Conservation (phyloP, 768 basidiomycete species). For the Phaffia tasmanica region DNA sequence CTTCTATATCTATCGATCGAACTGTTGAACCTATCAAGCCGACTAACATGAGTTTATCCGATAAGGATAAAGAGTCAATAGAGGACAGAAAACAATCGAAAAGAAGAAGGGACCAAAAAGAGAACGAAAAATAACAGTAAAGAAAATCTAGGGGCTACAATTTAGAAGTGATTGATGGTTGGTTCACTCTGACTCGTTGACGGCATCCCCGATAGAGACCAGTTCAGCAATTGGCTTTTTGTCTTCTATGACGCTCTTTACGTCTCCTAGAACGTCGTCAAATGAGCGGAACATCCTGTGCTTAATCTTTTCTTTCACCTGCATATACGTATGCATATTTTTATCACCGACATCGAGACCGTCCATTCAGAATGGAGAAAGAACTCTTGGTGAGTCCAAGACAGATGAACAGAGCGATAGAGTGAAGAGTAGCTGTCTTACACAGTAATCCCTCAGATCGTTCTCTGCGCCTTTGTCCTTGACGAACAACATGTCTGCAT, state of each 20-base stretch:
- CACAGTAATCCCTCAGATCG: constrained; percentile 75
- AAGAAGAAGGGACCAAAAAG: no score
- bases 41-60: no score
- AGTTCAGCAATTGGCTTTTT: constrained; percentile 51
- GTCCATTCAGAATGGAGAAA: background rate
- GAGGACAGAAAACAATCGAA: no score
- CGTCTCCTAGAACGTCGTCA: constrained; percentile 37
- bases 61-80: no score
- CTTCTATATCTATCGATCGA: no score
- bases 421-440: constrained; percentile 13
- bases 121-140: no score
- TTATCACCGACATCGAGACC: background rate
- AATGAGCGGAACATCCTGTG: constrained; percentile 59
- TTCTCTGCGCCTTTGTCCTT: constrained; percentile 74
- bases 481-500: constrained; percentile 91
- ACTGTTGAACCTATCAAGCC: no score
- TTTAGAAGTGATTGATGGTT: no score
- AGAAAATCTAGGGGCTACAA: no score
- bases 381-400: background rate
- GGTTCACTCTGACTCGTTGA: no score
- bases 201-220: no score
- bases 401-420: background rate
- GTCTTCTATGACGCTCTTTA: constrained; percentile 62
- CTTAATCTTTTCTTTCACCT: constrained; percentile 54
- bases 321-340: background rate